Percentiles rank a stretch among this genome's conserved stretches.
These are phyloP conservation scores for Coemansia sp. DNA, from an alignment of 192 early-diverging fungal species.

Conservation along the genomic window DNA sequence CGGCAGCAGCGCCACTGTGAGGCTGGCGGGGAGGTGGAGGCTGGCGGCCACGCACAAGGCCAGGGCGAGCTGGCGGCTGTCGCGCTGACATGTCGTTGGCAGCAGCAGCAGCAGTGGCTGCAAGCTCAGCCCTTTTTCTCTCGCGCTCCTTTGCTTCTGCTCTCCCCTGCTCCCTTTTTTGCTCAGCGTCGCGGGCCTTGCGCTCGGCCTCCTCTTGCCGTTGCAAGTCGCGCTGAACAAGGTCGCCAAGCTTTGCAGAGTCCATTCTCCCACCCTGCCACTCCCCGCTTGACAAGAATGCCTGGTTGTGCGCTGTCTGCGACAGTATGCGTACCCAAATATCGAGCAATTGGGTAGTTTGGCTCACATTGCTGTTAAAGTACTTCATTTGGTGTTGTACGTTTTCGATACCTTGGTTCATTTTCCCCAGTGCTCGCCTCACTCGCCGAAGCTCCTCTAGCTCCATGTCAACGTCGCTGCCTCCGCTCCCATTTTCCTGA, in stretches of 20 bases:
- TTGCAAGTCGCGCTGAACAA: constrained; percentile 27
- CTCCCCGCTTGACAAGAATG: constrained; percentile 47
- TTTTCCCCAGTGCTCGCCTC: constrained; percentile 41
- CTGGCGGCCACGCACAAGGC: constrained; percentile 13
- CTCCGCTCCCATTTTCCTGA: not conserved
- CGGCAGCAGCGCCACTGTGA: constrained; percentile 2
- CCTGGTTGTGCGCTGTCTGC: constrained; percentile 56
- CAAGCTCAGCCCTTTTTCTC: constrained; percentile 24
- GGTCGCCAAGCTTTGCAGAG: constrained; percentile 20
- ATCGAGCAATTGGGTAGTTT: constrained; percentile 57
- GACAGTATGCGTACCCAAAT: constrained; percentile 57
- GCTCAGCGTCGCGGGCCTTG: constrained; percentile 11
- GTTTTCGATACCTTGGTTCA: constrained; percentile 50
- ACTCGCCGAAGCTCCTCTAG: constrained; percentile 46
- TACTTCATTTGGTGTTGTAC: constrained; percentile 51
- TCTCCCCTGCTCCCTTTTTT: constrained; percentile 10
- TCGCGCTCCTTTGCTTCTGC: constrained; percentile 42
- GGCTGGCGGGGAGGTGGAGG: constrained; percentile 10
- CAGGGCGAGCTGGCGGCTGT: constrained; percentile 12
- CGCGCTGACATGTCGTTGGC: constrained; percentile 2
- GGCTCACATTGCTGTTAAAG: constrained; percentile 56
- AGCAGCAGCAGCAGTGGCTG: not conserved
- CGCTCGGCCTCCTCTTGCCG: constrained; percentile 36
- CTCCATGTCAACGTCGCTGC: constrained; percentile 20
- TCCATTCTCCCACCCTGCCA: constrained; percentile 55